Base-by-base conservation (phyloP, 2,329 filamentous ascomycete genomes). In the Alternaria ventricosa region DNA sequence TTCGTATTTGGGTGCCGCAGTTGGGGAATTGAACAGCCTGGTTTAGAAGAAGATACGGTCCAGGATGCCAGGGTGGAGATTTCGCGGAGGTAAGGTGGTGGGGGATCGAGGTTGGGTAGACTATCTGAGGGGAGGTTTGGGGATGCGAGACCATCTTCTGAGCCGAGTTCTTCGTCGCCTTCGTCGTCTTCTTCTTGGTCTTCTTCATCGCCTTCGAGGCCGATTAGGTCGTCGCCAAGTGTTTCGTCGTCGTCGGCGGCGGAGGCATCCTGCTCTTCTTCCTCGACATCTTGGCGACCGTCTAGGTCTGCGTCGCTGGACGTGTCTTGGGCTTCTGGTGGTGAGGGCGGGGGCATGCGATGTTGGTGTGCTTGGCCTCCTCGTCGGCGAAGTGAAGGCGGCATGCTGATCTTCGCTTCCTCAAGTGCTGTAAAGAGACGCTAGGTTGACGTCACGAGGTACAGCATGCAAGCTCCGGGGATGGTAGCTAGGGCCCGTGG, bases 61-160 rank as follows among this genome's bases (percentile, higher is more conserved):
- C 93, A 95, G 68, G 90, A 91, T 30, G 92, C 92, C 20, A 96
- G 85, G 66, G 93, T 94, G 71, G 91, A 93, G 76, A 96, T 95
- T 77, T 96, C 93, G 78, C 94, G 94, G 65, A 95, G 83, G 46
- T 82, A 78, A 1, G 81, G 75, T 12, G 83, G 83, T 63, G 82
- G 73, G 71, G 80, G 66, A 22, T 72, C 69, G 20, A 64, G 61
- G 28, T 69, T 72, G 30, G 66, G 69, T n/a, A 69, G 63, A 11
- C 60, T 47, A 6, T 60, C 62, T 6, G 63, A 55, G 58, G 60
- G 56, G 15, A 64, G 60, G 46, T 66, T 57, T 41, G 72, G 68
- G 12, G 71, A 72, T 30, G 55, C 71, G 69, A 61, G 60, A 28
- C 22, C 56, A 25, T 64, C 57, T 51, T 64, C 74, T 13, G 72